Evolutionary conservation across 148 eudicot genomes (phyloP).

Genomic region (Rhododendron williamsianum): DNA sequence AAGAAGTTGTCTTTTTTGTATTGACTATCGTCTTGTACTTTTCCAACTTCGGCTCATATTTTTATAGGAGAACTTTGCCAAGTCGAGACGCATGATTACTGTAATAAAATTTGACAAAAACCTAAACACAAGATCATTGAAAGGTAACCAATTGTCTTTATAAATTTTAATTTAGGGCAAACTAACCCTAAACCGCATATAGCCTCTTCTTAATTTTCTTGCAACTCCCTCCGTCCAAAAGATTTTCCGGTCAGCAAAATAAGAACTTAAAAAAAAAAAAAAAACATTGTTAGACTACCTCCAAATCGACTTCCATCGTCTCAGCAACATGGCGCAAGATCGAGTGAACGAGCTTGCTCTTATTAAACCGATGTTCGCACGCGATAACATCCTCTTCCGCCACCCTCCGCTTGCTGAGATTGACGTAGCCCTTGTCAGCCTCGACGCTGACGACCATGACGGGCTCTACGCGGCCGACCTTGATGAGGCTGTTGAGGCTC

Average conservation of each 20-base stretch:
- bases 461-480: conserved; percentile 86
- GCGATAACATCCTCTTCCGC: conserved; percentile 68
- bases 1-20: too few relatives aligned
- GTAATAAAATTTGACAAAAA: too few relatives aligned
- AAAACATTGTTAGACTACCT: conserved; percentile 30
- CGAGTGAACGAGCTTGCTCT: conserved; percentile 97
- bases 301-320: conserved; percentile 62
- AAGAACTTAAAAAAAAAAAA: too few relatives aligned
- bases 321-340: conserved; percentile 96
- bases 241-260: too few relatives aligned
- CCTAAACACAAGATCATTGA: too few relatives aligned
- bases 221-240: too few relatives aligned
- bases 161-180: neutral
- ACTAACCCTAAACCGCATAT: neutral
- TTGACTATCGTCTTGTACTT: too few relatives aligned
- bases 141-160: neutral
- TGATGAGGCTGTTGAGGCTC: conserved; percentile 78
- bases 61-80: too few relatives aligned
- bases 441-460: conserved; percentile 87
- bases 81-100: too few relatives aligned
- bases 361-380: conserved; percentile 89
- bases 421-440: conserved; percentile 71
- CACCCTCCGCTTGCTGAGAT: conserved; percentile 85
- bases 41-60: too few relatives aligned
- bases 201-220: too few relatives aligned